phyloP scores from a whole-genome alignment of 805 yeast species.

The Blastobotrys mokoenaii region DNA sequence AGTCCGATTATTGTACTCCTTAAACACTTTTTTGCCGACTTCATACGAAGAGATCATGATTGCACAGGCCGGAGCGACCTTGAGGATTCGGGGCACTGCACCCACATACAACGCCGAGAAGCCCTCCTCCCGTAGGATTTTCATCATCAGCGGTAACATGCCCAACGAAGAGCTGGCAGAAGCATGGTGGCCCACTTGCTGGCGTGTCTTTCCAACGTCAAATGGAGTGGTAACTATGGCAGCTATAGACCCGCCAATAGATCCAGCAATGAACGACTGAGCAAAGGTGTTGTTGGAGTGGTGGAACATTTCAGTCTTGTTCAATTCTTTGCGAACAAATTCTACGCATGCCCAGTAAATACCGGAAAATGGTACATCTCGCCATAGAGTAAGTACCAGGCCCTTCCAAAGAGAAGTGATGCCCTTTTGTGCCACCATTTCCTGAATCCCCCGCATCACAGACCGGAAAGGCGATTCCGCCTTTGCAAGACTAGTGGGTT shows the following conservation, averaged over 20 bases:
- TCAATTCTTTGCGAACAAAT: constrained; percentile 30
- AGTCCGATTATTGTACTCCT: constrained; percentile 12
- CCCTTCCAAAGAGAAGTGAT: constrained; percentile 69
- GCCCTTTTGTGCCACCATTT: constrained; percentile 51
- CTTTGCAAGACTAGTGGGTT: neutral
- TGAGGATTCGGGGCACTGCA: constrained; percentile 72
- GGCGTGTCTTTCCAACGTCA: constrained; percentile 92
- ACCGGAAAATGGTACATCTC: constrained; percentile 96
- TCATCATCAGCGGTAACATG: constrained; percentile 61
- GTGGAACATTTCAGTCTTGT: constrained; percentile 13
- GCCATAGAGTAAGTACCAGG: constrained; percentile 79
- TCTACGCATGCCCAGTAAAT: constrained; percentile 92
- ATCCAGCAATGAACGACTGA: constrained; percentile 63
- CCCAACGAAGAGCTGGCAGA: constrained; percentile 25
- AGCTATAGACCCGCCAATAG: constrained; percentile 74
- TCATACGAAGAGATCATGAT: constrained; percentile 96
- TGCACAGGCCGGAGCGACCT: constrained; percentile 96
- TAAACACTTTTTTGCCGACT: constrained; percentile 59
- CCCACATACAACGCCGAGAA: constrained; percentile 81
- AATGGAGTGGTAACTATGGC: constrained; percentile 89
- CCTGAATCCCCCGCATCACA: constrained; percentile 41
- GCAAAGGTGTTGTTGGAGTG: constrained; percentile 23
- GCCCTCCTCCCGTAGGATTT: constrained; percentile 69
- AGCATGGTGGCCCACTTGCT: constrained; percentile 52
- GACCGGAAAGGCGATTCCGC: constrained; percentile 14